Evolutionary conservation across 768 basidiomycete genomes (phyloP).

Genomic region (Suillus brevipes): DNA sequence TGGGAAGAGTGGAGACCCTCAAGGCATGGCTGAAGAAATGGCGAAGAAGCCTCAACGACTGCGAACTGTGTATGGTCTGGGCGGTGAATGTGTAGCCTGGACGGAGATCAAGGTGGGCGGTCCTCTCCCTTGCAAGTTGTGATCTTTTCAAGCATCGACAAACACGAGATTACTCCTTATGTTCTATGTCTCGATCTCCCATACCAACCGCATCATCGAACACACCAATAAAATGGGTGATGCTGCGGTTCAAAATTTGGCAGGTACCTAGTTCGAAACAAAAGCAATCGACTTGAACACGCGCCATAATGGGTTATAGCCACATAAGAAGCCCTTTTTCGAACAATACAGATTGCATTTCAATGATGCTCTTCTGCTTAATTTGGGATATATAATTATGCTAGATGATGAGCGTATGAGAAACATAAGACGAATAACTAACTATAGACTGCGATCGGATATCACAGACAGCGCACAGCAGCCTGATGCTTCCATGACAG

Average conservation of each 20-base stretch:
- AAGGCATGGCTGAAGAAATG: constrained; percentile 49
- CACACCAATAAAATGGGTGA: constrained; percentile 57
- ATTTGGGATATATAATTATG: neutral
- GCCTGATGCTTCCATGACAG: neutral
- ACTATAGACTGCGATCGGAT: neutral
- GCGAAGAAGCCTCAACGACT: constrained; percentile 6
- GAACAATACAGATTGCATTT: neutral
- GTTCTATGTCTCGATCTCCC: constrained; percentile 36
- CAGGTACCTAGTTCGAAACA: no score
- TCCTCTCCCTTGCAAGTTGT: neutral
- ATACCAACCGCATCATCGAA: constrained; percentile 56
- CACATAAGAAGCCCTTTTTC: neutral
- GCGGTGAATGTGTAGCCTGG: no score
- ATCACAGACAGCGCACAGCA: neutral
- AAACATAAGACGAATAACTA: neutral
- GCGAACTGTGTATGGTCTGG: neutral
- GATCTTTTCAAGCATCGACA: neutral
- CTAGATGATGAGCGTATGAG: neutral
- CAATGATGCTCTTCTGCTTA: neutral
- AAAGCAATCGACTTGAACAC: no score
- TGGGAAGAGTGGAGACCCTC: constrained; percentile 42
- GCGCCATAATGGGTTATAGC: neutral
- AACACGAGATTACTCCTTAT: no score
- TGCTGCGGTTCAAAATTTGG: constrained; percentile 33
- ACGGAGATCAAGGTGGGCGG: no score